Evolutionary conservation across 306 rosid species (phyloP), one percentile per base, ranked within the genome.

Genomic region (Begonia fuchsioides): DNA sequence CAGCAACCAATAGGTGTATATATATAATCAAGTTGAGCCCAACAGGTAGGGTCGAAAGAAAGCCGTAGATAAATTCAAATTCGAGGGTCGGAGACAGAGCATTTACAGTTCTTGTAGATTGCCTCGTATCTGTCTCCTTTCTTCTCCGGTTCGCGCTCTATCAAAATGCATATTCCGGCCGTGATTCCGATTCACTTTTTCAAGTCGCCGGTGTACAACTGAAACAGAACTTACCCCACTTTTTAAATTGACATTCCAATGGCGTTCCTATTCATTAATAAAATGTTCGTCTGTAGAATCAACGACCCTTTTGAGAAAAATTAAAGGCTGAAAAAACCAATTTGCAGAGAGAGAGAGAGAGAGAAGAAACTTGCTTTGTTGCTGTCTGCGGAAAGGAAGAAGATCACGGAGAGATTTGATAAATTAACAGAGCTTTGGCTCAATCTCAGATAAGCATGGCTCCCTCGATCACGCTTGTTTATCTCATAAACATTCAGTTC

Each of bases 401-500:
- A 84, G 74, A 73, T 77, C 94, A 15, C n/a, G n/a, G n/a, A n/a
- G n/a, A n/a, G n/a, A n/a, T 79, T 92, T 3, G 80, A 75, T 9
- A 81, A 62, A 58, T 75, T 76, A 6, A 68, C 72, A 38, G 50
- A 39, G 62, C 77, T 84, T 68, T 80, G 79, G 57, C 92, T 84
- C 17, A 84, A 59, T 13, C 72, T 51, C 15, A 84, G 86, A 43
- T 72, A 80, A 6, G 76, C 83, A 46, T 81, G 86, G 53, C 92
- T 84, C 49, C 78, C 74, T 19, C 83, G 86, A 61, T 84, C 81
- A 11, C 74, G 43, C 65, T 80, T 83, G 35, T 84, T 84, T 62
- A 80, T 76, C 71, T 77, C 92, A 51, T 84, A 84, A 5, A 77
- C 81, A 35, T 49, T 10, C 13, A 84, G 57, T 53, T 80, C 83